A percentile compares a stretch with the other conserved stretches of the same genome.
These are phyloP conservation scores for Psidium friedrichsthalianum DNA, from an alignment of 345 rosid species.

Conservation along the genomic window DNA sequence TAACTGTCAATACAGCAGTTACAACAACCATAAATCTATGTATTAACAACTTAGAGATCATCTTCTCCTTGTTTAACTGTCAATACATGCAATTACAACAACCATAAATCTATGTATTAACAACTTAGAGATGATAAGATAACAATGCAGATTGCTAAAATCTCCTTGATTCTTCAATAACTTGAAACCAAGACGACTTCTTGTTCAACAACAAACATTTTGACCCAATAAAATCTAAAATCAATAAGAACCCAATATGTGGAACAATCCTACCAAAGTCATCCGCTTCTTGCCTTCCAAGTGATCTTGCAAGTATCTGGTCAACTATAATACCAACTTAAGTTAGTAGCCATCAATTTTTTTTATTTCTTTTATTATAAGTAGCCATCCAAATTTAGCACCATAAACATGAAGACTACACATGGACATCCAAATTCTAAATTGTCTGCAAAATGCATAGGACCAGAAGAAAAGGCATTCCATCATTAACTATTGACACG, in stretches of 20 bases:
- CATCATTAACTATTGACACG: not conserved
- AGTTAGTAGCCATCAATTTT: too few relatives aligned
- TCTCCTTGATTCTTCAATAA: not conserved
- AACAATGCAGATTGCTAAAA: not conserved
- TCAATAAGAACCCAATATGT: not conserved
- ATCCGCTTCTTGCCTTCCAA: constrained; percentile 87
- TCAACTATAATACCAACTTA: constrained; percentile 32
- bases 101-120: not conserved
- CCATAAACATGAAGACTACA: not conserved
- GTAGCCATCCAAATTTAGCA: not conserved
- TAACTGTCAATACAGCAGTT: constrained; percentile 77
- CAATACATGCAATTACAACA: not conserved
- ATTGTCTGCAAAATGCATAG: not conserved
- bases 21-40: not conserved
- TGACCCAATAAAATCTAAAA: not conserved
- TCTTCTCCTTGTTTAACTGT: too few relatives aligned
- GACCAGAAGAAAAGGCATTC: not conserved
- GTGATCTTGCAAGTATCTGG: constrained; percentile 75
- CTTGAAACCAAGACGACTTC: not conserved
- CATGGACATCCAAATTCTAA: not conserved
- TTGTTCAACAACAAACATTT: not conserved
- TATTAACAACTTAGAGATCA: too few relatives aligned
- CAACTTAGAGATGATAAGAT: not conserved
- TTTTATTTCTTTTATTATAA: too few relatives aligned
- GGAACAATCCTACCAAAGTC: constrained; percentile 56